Evolutionary conservation across 768 basidiomycete genomes (phyloP).

Genomic region (Auriculariales sp.): DNA sequence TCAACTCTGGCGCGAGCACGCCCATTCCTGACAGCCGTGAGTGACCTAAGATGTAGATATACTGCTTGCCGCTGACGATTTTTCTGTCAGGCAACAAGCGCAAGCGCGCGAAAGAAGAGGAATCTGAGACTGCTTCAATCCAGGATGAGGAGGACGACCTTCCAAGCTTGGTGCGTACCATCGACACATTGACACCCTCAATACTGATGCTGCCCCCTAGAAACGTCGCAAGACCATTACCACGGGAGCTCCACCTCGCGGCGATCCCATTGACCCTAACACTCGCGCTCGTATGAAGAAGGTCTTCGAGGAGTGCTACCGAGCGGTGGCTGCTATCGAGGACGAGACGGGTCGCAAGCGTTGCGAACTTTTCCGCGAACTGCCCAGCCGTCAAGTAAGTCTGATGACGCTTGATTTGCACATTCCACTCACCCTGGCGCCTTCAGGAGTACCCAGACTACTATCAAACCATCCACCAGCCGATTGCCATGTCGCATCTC

Average conservation of each 20-base stretch:
- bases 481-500: constrained; percentile 79
- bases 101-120: constrained; percentile 56
- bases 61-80: background rate
- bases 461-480: constrained; percentile 73
- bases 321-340: constrained; percentile 57
- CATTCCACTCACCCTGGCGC: background rate
- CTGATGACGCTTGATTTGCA: constrained; percentile 9
- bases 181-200: background rate
- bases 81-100: constrained; percentile 36
- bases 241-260: constrained; percentile 29
- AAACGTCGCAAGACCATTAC: constrained; percentile 76
- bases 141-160: constrained; percentile 67
- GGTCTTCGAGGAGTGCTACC: constrained; percentile 60
- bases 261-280: constrained; percentile 19
- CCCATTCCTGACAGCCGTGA: background rate
- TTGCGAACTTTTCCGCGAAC: constrained; percentile 75
- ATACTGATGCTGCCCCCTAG: constrained; percentile 21
- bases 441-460: constrained; percentile 80
- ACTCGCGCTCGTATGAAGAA: constrained; percentile 72
- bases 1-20: constrained; percentile 2
- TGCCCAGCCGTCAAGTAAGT: constrained; percentile 60
- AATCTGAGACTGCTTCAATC: constrained; percentile 64
- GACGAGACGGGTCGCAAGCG: constrained; percentile 64
- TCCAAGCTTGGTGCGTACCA: constrained; percentile 38
- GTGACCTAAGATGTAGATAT: background rate